Base-by-base conservation (phyloP, 2,329 filamentous ascomycete species). In the Tolypocladium tundrense region DNA sequence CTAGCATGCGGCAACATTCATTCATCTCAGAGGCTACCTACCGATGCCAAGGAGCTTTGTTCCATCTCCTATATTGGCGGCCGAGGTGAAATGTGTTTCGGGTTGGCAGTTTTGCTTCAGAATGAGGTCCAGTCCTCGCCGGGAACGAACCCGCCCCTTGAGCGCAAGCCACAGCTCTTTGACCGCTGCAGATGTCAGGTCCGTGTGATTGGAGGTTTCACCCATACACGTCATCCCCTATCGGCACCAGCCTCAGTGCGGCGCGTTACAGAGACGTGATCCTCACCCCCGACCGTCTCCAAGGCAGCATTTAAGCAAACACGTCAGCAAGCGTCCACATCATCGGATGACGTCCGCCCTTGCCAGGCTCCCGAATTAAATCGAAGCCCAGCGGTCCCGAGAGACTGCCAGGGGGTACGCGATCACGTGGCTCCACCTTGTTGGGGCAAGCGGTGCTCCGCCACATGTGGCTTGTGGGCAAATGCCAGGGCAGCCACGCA, bases 401-500 rank as follows among this genome's bases (percentile, higher is more conserved):
- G 14, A 16, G 24, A 3, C 41, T 27, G 53, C 27, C 24, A 24
- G 10, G 14, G 21, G 21, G 10, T 13, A 10, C 21, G 39, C 13
- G 39, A 39, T 55, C 57, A 51, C 50, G 50, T 53, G 56, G 50
- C 39, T 2, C 53, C 50, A 41, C 40, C 27, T 42, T 27, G 31
- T 19, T 42, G 24, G 45, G 48, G 53, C 51, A 31, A 52, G 48
- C 31, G 31, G 14, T 14, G 51, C 57, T 43, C 50, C 56, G 59
- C 59, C 59, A 60, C 59, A 52, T 56, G 54, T 60, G 59, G 59
- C 59, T 56, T 55, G 50, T 7, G 7, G 16, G 33, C 40, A 33
- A 31, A 21, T n/a, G 43, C 59, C 63, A 60, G 58, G 61, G 60
- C 60, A 58, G 45, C 57, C 58, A 60, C 58, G 58, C 60, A 58